Base-by-base conservation (phyloP, 2,329 filamentous ascomycete genomes). In the Alternaria sp. region DNA sequence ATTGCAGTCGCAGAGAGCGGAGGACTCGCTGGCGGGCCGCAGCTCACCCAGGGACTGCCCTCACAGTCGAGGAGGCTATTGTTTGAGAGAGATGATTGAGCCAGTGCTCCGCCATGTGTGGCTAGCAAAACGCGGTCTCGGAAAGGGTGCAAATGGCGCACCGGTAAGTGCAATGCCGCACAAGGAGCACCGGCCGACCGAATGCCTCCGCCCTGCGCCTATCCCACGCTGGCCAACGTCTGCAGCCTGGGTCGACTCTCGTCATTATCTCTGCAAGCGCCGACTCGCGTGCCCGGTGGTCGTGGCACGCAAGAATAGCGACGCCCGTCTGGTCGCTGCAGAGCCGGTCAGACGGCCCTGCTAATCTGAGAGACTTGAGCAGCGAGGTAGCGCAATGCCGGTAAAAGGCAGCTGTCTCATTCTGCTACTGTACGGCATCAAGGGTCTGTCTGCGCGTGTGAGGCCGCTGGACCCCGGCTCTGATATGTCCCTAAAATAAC, bases 401-500 rank as follows among this genome's bases (percentile, higher is more conserved):
- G 65, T 3, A 67, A 57, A 61, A 62, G 17, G 47, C 19, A 21
- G 21, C 17, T 23, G 65, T 59, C 54, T 65, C 65, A 65, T 49
- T 58, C 44, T 65, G 46, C 60, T 57, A 65, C 62, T 62, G 62
- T 57, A 55, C 43, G 32, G 52, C 47, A 30, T 57, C 61, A 40
- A 54, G 59, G 59, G 56, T 30, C 25, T 50, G 60, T 30, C 45
- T 61, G 58, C 40, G 19, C 44, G 65, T 55, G 57, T 28, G 54
- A 51, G 49, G 30, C 23, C 28, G 26, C 21, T 43, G 25, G 46
- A 63, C 59, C 67, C 57, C 46, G 23, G 65, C 44, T 32, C 52
- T 58, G 64, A 72, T 69, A 70, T 69, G 67, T 68, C 73, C 74
- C 71, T 71, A 74, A 76, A 76, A 74, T 76, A 76, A 68, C 71